phyloP scores from a whole-genome alignment of 371 early-diverging fungal genomes.

The Chytridiales sp. region DNA sequence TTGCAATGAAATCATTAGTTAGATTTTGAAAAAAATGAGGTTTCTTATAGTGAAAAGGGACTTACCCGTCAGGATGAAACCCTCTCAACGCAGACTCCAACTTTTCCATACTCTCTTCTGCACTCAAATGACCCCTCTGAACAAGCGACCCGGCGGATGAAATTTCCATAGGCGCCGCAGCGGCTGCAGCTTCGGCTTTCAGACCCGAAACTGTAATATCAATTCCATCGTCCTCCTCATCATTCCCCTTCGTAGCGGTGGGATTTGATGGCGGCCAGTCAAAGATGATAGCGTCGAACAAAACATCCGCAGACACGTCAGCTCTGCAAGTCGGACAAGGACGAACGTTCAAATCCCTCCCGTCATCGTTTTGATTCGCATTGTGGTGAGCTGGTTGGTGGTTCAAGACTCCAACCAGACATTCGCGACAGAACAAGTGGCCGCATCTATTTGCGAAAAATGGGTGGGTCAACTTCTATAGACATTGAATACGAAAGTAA shows the following conservation, averaged over 20 bases:
- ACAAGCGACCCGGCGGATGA: too few species aligned
- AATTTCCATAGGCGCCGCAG: too few species aligned
- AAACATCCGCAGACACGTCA: not conserved
- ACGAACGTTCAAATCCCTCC: not conserved
- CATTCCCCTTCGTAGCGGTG: not conserved
- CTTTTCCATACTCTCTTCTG: not conserved
- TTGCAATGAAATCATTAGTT: too few species aligned
- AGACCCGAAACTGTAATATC: too few species aligned
- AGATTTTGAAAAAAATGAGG: too few species aligned
- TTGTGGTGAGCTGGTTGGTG: not conserved
- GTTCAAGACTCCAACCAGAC: slow-evolving; percentile 13
- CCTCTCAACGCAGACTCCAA: not conserved
- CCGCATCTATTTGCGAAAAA: slow-evolving; percentile 16
- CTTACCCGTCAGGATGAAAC: slow-evolving; percentile 10
- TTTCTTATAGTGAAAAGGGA: too few species aligned
- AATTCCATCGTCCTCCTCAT: not conserved
- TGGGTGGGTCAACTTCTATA: not conserved
- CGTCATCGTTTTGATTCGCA: not conserved
- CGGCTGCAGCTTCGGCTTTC: too few species aligned
- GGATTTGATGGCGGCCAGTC: not conserved
- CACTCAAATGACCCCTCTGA: too few species aligned
- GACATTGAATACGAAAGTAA: not conserved
- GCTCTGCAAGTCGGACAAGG: slow-evolving; percentile 12
- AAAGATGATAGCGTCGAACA: not conserved
- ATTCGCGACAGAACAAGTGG: slow-evolving; percentile 23